Percentiles rank a stretch among this genome's conserved stretches.
These are phyloP conservation scores for Apophysomyces ossiformis DNA, from an alignment of 371 early-diverging fungal genomes.

Conservation along the genomic window DNA sequence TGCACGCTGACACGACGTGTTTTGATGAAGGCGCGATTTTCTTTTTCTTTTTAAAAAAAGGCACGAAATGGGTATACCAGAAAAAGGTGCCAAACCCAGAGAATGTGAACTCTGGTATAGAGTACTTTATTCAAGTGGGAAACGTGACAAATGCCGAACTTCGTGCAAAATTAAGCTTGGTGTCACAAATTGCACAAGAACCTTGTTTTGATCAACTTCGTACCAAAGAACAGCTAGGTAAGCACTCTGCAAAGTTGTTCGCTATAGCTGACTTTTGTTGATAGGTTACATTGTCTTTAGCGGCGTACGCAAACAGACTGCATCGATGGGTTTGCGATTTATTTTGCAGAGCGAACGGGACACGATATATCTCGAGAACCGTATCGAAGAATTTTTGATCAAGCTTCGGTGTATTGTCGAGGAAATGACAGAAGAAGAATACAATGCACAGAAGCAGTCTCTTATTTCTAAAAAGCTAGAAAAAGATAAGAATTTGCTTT, in stretches of 20 bases:
- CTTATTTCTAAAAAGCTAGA: slow-evolving; percentile 76
- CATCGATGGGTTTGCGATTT: slow-evolving; percentile 72
- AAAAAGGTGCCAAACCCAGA: slow-evolving; percentile 73
- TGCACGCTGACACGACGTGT: background rate
- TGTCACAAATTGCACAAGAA: slow-evolving; percentile 82
- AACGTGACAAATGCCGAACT: slow-evolving; percentile 55
- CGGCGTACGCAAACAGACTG: slow-evolving; percentile 68
- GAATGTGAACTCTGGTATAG: slow-evolving; percentile 88
- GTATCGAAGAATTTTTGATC: slow-evolving; percentile 80
- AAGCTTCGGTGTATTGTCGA: slow-evolving; percentile 56
- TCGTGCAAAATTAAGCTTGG: slow-evolving; percentile 71
- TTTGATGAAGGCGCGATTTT: background rate
- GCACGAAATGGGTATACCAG: slow-evolving; percentile 66
- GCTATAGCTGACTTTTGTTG: background rate
- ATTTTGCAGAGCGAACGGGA: slow-evolving; percentile 89
- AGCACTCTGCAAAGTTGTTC: slow-evolving; percentile 29
- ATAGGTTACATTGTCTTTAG: slow-evolving; percentile 79
- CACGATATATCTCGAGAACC: slow-evolving; percentile 80
- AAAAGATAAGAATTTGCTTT: slow-evolving; percentile 84
- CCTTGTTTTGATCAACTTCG: slow-evolving; percentile 93
- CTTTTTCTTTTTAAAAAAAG: slow-evolving; percentile 4
- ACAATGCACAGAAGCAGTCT: slow-evolving; percentile 74
- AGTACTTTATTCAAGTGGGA: slow-evolving; percentile 77
- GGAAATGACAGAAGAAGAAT: slow-evolving; percentile 75
- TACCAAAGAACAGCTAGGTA: slow-evolving; percentile 87